A percentile compares a stretch with the other conserved stretches of the same genome.
These are phyloP conservation scores for Mucor irregularis DNA, from an alignment of 371 early-diverging fungal species.

Conservation along the genomic window DNA sequence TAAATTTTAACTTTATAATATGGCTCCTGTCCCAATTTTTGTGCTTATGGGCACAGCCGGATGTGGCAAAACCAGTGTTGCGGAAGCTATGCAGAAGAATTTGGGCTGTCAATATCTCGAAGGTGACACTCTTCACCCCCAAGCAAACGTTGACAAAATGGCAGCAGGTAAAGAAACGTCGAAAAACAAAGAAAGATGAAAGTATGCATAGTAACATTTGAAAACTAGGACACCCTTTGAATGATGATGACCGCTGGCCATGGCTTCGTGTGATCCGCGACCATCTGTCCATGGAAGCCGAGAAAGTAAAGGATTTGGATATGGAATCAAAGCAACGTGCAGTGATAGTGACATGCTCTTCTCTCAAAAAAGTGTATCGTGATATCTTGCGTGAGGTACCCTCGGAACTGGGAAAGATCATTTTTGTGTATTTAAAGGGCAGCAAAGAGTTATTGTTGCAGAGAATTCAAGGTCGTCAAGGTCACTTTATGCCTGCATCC, in stretches of 20 bases:
- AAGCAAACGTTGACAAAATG: conserved; percentile 64
- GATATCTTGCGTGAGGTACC: conserved; percentile 54
- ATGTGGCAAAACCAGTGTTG: conserved; percentile 65
- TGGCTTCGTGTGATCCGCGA: conserved; percentile 55
- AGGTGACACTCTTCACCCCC: conserved; percentile 64
- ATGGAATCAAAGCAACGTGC: conserved; percentile 10
- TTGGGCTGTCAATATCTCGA: conserved; percentile 57
- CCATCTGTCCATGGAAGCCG: conserved; percentile 21
- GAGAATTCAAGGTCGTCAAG: conserved; percentile 47
- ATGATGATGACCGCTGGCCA: conserved; percentile 69
- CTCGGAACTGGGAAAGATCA: conserved; percentile 26
- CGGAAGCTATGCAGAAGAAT: conserved; percentile 37
- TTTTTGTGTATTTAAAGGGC: conserved; percentile 66
- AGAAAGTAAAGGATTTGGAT: conserved; percentile 6
- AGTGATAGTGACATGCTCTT: conserved; percentile 64
- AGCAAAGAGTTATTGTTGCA: conserved; percentile 40
- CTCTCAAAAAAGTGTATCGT: conserved; percentile 62
- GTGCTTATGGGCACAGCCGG: conserved; percentile 67
- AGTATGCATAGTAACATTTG: neutral
- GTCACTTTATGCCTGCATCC: conserved; percentile 56
- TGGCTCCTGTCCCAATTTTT: conserved; percentile 30
- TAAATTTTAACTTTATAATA: neutral
- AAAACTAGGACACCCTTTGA: conserved; percentile 51
- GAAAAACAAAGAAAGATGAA: neutral
- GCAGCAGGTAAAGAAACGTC: conserved; percentile 38